Evolutionary conservation across 1,284 basidiomycete species (phyloP).

Genomic region (Mycena sp.): DNA sequence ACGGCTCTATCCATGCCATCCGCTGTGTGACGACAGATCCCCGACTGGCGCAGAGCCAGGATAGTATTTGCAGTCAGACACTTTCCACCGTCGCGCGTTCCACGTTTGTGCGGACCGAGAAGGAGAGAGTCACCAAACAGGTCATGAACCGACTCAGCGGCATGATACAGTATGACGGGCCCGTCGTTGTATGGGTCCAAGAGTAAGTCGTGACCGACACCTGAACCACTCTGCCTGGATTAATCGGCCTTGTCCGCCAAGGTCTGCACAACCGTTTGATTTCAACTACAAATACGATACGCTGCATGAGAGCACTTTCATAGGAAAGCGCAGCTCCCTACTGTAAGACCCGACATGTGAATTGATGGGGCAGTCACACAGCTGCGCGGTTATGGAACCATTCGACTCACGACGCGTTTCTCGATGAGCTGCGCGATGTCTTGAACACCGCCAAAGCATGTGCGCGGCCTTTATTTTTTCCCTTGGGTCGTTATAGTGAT

Average conservation of each 20-base stretch:
- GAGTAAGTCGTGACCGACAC: conserved; percentile 51
- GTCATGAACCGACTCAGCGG: conserved; percentile 60
- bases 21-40: conserved; percentile 51
- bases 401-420: conserved; percentile 36
- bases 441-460: conserved; percentile 48
- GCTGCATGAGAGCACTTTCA: conserved; percentile 54
- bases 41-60: conserved; percentile 39
- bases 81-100: conserved; percentile 48
- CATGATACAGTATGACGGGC: conserved; percentile 43
- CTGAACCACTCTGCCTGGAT: conserved; percentile 6
- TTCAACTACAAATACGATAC: conserved; percentile 68
- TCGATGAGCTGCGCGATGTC: conserved; percentile 46
- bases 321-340: conserved; percentile 34
- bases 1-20: conserved; percentile 62
- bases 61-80: conserved; percentile 32
- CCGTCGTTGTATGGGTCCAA: conserved; percentile 60
- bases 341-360: background rate
- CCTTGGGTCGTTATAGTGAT: background rate
- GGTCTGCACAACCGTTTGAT: conserved; percentile 56
- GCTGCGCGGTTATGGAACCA: conserved; percentile 47
- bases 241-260: conserved; percentile 36
- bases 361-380: conserved; percentile 39
- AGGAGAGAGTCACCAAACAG: conserved; percentile 40
- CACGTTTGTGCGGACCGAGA: conserved; percentile 50
- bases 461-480: conserved; percentile 41